Base-by-base conservation (phyloP, 805 yeast species). In the Debaryomyces castellii region DNA sequence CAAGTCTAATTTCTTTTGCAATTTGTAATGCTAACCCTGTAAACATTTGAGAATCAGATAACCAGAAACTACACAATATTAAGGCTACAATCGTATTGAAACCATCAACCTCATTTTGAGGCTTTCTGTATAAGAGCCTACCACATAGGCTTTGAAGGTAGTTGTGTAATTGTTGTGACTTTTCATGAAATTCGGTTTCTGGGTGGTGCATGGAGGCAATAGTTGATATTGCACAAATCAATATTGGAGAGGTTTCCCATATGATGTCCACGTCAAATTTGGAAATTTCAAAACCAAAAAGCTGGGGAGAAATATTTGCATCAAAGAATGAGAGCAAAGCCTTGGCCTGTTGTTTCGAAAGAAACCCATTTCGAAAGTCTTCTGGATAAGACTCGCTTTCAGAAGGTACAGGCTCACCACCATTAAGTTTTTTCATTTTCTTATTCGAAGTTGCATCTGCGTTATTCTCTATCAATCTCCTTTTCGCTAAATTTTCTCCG, bases 61-160 rank as follows among this genome's bases (percentile, higher is more conserved):
- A 71, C 89, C 89, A 84, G 54, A 83, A 81, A 39, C 87, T 83
- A 51, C 86, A 82, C 21, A 83, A 73, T 35, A 83, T 76, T 32
- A 84, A 66, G 0, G 85, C 87, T 17, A 83, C 66, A n/a, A 83
- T 78, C 0, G 83, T 78, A 56, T 82, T 77, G 57, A 79, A 80
- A 1, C 80, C 79, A 42, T 80, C 82, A 1, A 59, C 49, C 49
- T 77, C 82, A 24, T 63, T 67, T 4, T 60, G 59, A 0, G 76
- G 76, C 14, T 70, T 71, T 41, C 61, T 53, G 52, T 60, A 63
- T 20, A 68, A 44, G n/a, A 71, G 50, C 42, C 58, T 49, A 30
- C 69, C 59, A 51, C 76, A 69, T 27, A 71, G 56, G 28, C 56
- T 58, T 42, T 67, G 67, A 30, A 67, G 52, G 49, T 69, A 62